Conservation (phyloP, 257 asterid genomes). For the Petunia axillaris region DNA sequence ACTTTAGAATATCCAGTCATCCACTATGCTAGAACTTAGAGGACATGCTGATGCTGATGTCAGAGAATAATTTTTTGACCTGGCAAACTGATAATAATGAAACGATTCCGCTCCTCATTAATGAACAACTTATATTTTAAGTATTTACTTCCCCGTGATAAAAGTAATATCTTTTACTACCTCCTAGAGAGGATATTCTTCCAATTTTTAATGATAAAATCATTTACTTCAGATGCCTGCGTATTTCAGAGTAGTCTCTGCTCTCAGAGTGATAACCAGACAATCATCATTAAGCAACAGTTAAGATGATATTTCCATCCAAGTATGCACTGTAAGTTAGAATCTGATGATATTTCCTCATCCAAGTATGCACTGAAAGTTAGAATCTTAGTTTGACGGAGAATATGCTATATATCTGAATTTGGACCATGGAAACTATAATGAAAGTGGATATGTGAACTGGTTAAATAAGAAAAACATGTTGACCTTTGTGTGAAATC, state of each 20-base stretch:
- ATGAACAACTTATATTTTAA: constrained; percentile 13
- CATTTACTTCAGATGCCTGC: not conserved
- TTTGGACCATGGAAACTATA: not conserved
- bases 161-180: not conserved
- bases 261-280: constrained; percentile 3
- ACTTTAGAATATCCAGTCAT: constrained; percentile 35
- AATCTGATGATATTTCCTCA: not conserved
- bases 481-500: not conserved
- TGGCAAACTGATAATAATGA: not conserved
- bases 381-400: not conserved
- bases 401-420: not conserved
- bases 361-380: not conserved
- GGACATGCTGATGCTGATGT: constrained; percentile 25
- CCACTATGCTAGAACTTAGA: constrained; percentile 4
- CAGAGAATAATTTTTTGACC: constrained; percentile 6
- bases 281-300: not conserved
- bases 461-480: not conserved
- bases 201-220: not conserved
- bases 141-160: not conserved
- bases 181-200: not conserved
- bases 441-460: not conserved
- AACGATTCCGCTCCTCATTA: not conserved
- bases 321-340: not conserved
- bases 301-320: not conserved
- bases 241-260: not conserved